Conservation (phyloP, 306 rosid genomes). For the Dicorynia guianensis region DNA sequence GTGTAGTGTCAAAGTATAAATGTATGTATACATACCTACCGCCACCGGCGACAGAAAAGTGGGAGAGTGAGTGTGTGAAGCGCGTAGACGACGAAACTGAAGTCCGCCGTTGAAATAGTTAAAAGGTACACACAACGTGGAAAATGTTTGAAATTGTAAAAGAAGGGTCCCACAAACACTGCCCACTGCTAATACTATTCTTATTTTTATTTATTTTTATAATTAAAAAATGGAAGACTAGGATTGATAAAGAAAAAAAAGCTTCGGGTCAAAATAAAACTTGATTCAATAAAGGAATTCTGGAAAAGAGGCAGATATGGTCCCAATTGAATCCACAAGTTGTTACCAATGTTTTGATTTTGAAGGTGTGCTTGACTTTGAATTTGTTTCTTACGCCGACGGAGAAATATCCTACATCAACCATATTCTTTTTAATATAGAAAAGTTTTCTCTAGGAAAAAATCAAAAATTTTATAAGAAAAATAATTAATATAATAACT, state of each 20-base stretch:
- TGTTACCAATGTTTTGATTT: no score
- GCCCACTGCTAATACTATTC: no score
- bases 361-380: constrained; percentile 69
- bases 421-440: constrained; percentile 24
- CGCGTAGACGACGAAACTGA: not conserved
- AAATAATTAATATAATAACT: no score
- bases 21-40: not conserved
- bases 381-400: constrained; percentile 26
- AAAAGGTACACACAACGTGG: constrained; percentile 52
- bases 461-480: no score
- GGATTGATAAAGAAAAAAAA: constrained; percentile 23
- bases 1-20: no score
- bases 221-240: constrained; percentile 21
- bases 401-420: constrained; percentile 52
- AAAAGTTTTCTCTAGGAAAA: no score
- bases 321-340: constrained; percentile 14
- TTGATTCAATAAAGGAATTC: not conserved
- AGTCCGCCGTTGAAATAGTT: not conserved
- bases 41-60: no score
- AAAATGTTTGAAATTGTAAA: constrained; percentile 50
- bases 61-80: not conserved
- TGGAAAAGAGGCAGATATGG: constrained; percentile 5
- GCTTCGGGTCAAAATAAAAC: constrained; percentile 65
- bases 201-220: not conserved
- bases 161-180: no score